Conservation (phyloP, 257 asterid species). For the Cordia subcordata region DNA sequence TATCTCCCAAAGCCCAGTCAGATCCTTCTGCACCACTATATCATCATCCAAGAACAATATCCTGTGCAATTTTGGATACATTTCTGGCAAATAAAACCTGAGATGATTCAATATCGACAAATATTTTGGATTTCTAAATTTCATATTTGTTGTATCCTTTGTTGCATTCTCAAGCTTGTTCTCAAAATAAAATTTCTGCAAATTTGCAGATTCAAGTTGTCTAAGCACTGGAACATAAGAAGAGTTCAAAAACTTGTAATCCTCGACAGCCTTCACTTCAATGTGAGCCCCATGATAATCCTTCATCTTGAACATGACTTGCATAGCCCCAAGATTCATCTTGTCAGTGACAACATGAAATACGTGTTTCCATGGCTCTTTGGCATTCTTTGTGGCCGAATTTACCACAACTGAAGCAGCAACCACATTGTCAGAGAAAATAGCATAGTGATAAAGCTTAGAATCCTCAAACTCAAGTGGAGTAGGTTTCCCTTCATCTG, state of each 20-base stretch:
- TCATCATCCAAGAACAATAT: constrained; percentile 46
- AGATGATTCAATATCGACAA: constrained; percentile 12
- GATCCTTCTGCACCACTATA: constrained; percentile 19
- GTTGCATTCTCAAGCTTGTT: constrained; percentile 46
- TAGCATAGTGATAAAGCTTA: constrained; percentile 45
- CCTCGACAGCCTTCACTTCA: constrained; percentile 49
- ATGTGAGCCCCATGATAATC: constrained; percentile 36
- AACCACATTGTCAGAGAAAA: constrained; percentile 49
- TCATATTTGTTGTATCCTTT: constrained; percentile 14
- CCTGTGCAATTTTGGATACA: constrained; percentile 16
- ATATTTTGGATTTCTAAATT: constrained; percentile 14
- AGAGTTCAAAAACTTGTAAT: constrained; percentile 39
- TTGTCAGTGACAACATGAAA: constrained; percentile 57
- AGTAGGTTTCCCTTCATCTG: constrained; percentile 37
- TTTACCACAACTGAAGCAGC: constrained; percentile 58
- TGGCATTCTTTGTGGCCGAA: constrained; percentile 42
- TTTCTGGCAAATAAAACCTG: constrained; percentile 12
- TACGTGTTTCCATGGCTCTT: constrained; percentile 48
- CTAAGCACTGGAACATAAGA: constrained; percentile 40
- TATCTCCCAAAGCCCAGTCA: constrained; percentile 12
- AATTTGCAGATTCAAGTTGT: constrained; percentile 36
- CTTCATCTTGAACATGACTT: constrained; percentile 48
- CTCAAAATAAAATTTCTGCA: constrained; percentile 38
- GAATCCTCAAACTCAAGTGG: constrained; percentile 45
- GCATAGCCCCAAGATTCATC: constrained; percentile 59